Percentiles rank a stretch among this genome's conserved stretches.
These are phyloP conservation scores for Nitzschia sp. DNA, from an alignment of 108 stramenopile genomes.

Conservation along the genomic window DNA sequence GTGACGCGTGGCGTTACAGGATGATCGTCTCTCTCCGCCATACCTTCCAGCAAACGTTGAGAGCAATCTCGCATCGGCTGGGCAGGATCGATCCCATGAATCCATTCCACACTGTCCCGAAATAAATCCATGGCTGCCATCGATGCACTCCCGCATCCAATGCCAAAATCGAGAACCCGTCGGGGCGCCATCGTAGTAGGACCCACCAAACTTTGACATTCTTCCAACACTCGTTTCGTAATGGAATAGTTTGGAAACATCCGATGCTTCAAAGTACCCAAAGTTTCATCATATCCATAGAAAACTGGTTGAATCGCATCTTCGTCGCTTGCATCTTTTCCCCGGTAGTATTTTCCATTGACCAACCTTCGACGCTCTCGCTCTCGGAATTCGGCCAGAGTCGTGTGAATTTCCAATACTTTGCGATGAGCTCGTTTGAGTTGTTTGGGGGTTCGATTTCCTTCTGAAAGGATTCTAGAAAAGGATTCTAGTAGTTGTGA, in stretches of 20 bases:
- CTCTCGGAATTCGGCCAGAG: conserved; percentile 43
- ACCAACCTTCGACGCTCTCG: conserved; percentile 47
- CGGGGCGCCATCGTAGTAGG: conserved; percentile 48
- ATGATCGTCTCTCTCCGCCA: conserved; percentile 16
- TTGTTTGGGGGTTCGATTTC: conserved; percentile 39
- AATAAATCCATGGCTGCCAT: conserved; percentile 75
- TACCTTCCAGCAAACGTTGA: conserved; percentile 46
- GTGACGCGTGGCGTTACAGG: conserved; percentile 58
- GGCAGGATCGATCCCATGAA: conserved; percentile 82
- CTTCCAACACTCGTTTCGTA: conserved; percentile 58
- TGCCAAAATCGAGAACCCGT: conserved; percentile 74
- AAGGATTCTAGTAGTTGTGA: conserved; percentile 8
- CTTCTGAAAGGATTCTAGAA: conserved; percentile 18
- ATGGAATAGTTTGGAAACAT: conserved; percentile 70
- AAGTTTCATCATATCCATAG: conserved; percentile 71
- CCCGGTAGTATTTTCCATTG: conserved; percentile 30
- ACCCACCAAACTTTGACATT: conserved; percentile 60
- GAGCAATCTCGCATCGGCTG: conserved; percentile 73
- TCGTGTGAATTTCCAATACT: conserved; percentile 25
- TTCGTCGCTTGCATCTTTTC: conserved; percentile 5
- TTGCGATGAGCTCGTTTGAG: conserved; percentile 32
- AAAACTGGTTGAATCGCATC: conserved; percentile 38
- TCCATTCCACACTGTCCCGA: conserved; percentile 66
- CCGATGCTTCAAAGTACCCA: conserved; percentile 59
- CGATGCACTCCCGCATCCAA: conserved; percentile 71